These are phyloP conservation scores for Daldinia vernicosa DNA, from an alignment of 495 filamentous ascomycete species.

Conservation along the genomic window DNA sequence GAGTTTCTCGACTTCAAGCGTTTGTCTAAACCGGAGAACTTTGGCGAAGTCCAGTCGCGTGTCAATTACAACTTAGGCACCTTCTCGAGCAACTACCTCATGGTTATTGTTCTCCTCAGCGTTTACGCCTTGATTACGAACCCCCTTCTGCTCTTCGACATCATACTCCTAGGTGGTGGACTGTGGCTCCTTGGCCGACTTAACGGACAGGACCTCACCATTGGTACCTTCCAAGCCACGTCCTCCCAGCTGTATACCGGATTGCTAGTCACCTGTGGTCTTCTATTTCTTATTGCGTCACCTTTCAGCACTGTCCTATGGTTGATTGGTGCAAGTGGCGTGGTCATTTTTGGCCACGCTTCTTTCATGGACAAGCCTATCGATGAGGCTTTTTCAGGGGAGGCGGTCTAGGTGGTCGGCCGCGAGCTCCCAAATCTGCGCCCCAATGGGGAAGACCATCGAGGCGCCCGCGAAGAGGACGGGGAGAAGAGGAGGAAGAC, in stretches of 20 bases:
- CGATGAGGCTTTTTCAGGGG: slow-evolving; percentile 99
- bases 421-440: slow-evolving; percentile 96
- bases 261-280: slow-evolving; percentile 80
- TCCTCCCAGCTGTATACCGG: slow-evolving; percentile 96
- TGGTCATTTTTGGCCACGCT: slow-evolving; percentile 93
- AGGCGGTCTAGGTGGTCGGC: slow-evolving; percentile 99
- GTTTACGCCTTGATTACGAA: slow-evolving; percentile 96
- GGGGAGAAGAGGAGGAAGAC: slow-evolving; percentile 62
- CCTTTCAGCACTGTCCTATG: slow-evolving; percentile 85
- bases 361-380: slow-evolving; percentile 98
- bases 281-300: slow-evolving; percentile 82
- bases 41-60: slow-evolving; percentile 88
- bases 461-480: slow-evolving; percentile 75
- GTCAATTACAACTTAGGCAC: slow-evolving; percentile 97
- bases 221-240: slow-evolving; percentile 82
- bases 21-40: slow-evolving; percentile 90
- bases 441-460: slow-evolving; percentile 99
- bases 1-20: slow-evolving; percentile 98
- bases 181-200: slow-evolving; percentile 91
- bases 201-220: slow-evolving; percentile 83
- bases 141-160: slow-evolving; percentile 83
- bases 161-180: slow-evolving; percentile 82
- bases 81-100: slow-evolving; percentile 98
- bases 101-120: slow-evolving; percentile 90
- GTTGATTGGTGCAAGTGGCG: slow-evolving; percentile 92